Base-by-base conservation (phyloP, 768 basidiomycete species). In the Fibroporia radiculosa region DNA sequence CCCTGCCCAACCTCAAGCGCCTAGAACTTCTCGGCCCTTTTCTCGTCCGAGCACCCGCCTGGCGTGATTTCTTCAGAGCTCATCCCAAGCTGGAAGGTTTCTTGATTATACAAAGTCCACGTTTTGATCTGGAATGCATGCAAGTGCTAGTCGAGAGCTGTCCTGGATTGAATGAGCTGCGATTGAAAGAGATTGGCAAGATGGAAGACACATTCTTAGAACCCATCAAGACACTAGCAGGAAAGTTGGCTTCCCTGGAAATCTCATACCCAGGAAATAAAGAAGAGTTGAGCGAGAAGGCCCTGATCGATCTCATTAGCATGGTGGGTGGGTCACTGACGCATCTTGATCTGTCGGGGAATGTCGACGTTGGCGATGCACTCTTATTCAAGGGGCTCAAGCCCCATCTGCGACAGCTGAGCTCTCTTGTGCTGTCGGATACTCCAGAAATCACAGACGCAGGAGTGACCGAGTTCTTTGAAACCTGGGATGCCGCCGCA, bases 11-110 rank as follows among this genome's bases (percentile, higher is more conserved):
- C 12, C 75, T 99, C 31, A 73, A 66, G 4, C 76, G 77, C 26
- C 55, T 99, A 12, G 82, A 84, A 60, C 83, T 99, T 13, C 77
- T 89, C 11, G 95, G 87, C 0, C 92, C 92, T 2, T 93, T 90
- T 64, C 79, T 92, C 19, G 84, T 96, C 27, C 80, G 82, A 18
- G 65, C 74, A 6, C 66, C 73, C 0, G 77, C 75, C 0, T 98
- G 95, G 95, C 66, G 73, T 36, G 56, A 65, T 0, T 92, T 96
- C 66, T 78, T 97, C 63, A 60, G 73, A 42, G 58, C 74, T 1
- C 77, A 83, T 42, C 73, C 80, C 4, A 60, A 68, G 10, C 72
- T 99, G 10, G 69, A 78, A 52, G 75, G 74, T 6, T 87, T 97
- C 64, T 69, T 84, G 31, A 79, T 99, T 55, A 83, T 73, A 7